phyloP scores from a whole-genome alignment of 352 stramenopile genomes.

The Phytophthora sansomeana region DNA sequence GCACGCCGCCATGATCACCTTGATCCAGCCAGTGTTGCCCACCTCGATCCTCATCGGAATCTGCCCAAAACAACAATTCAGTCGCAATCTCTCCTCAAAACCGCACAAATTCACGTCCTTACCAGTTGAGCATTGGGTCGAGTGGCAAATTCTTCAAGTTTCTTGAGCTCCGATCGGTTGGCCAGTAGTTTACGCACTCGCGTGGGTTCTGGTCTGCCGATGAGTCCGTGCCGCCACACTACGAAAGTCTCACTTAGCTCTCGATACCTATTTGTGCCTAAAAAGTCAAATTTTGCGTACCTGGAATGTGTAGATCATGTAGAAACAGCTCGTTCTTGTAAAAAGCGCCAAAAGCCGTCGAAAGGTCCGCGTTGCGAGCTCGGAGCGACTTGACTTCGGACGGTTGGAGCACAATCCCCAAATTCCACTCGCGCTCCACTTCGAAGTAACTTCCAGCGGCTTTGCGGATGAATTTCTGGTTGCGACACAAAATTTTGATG shows the following conservation, averaged over 20 bases:
- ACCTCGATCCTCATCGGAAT: conserved; percentile 80
- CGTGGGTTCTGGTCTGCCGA: conserved; percentile 72
- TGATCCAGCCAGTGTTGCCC: conserved; percentile 85
- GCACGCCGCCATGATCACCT: conserved; percentile 80
- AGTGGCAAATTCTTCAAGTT: conserved; percentile 70
- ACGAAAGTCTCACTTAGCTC: conserved; percentile 27
- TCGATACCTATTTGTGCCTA: neutral
- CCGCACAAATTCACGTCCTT: neutral
- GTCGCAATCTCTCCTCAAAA: neutral
- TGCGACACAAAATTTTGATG: conserved; percentile 68
- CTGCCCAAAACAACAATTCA: conserved; percentile 28
- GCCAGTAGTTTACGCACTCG: conserved; percentile 81
- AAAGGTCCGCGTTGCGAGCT: conserved; percentile 71
- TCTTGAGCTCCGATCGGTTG: conserved; percentile 80
- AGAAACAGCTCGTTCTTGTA: conserved; percentile 80
- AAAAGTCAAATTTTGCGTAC: conserved; percentile 27
- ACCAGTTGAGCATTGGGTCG: conserved; percentile 78
- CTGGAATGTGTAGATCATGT: conserved; percentile 82
- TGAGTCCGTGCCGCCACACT: conserved; percentile 83
- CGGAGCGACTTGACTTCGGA: conserved; percentile 85
- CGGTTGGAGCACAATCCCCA: conserved; percentile 74
- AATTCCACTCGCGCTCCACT: conserved; percentile 78
- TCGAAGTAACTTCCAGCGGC: conserved; percentile 51
- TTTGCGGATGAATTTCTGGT: conserved; percentile 73
- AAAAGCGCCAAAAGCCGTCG: conserved; percentile 78